These are phyloP conservation scores for Heterobasidion irregulare DNA, from an alignment of 1,284 basidiomycete species.

Conservation along the genomic window DNA sequence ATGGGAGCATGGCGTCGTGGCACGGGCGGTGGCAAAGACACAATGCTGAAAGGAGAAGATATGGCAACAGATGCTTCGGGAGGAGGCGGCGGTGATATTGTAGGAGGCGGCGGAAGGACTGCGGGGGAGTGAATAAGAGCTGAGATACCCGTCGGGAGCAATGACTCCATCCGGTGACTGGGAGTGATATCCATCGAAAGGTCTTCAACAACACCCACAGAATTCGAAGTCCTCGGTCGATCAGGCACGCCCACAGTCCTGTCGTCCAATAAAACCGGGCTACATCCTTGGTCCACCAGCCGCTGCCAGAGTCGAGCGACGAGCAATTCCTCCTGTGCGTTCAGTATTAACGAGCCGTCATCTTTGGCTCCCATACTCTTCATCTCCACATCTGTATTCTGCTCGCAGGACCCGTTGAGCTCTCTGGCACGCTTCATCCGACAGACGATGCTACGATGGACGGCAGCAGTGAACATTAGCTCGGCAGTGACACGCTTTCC, in stretches of 20 bases:
- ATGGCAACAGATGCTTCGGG: neutral
- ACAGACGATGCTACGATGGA: conserved; percentile 30
- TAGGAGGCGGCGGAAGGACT: neutral
- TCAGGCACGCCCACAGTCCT: neutral
- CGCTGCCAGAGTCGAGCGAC: conserved; percentile 21
- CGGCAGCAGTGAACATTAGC: conserved; percentile 28
- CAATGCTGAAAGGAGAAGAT: too few species aligned
- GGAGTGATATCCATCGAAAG: neutral
- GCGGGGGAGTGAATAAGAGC: neutral
- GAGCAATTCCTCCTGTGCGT: conserved; percentile 14
- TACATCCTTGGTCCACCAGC: conserved; percentile 23
- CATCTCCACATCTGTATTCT: conserved; percentile 7
- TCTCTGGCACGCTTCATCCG: neutral
- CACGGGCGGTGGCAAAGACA: too few species aligned
- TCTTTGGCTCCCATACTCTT: neutral
- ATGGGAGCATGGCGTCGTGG: conserved; percentile 5
- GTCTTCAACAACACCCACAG: neutral
- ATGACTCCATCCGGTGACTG: neutral
- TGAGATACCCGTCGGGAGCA: neutral
- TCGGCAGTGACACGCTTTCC: conserved; percentile 27
- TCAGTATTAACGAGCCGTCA: neutral
- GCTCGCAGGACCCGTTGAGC: neutral
- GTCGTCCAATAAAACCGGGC: conserved; percentile 15
- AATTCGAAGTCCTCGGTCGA: neutral
- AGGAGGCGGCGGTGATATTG: neutral